Conservation (phyloP, 352 stramenopile genomes). For the Pelagophyceae sp. region DNA sequence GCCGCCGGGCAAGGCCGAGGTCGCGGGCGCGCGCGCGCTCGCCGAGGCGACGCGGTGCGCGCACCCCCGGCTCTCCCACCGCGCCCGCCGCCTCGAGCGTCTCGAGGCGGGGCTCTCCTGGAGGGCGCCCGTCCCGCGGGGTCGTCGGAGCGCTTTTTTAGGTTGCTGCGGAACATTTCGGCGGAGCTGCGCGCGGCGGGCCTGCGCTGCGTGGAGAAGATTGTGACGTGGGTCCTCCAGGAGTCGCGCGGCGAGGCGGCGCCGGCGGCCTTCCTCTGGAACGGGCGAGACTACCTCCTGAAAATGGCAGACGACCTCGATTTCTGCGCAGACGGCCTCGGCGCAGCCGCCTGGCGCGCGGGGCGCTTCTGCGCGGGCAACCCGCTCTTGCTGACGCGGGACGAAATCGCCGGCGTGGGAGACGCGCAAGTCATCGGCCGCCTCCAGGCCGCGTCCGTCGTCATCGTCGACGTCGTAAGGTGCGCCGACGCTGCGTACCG, state of each 20-base stretch:
- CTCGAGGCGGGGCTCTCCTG: too few relatives aligned
- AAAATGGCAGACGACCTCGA: slow-evolving; percentile 31
- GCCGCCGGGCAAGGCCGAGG: background rate
- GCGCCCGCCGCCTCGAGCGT: too few relatives aligned
- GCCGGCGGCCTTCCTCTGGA: slow-evolving; percentile 27
- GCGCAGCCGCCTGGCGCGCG: slow-evolving; percentile 8
- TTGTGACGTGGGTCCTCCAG: slow-evolving; percentile 32
- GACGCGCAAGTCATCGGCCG: slow-evolving; percentile 17
- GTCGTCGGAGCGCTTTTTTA: background rate
- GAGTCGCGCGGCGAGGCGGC: slow-evolving; percentile 16
- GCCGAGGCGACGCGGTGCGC: background rate
- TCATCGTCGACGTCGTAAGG: slow-evolving; percentile 34
- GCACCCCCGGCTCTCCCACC: too few relatives aligned
- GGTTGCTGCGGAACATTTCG: slow-evolving; percentile 24
- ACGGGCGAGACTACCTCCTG: slow-evolving; percentile 28
- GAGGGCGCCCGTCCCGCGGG: background rate
- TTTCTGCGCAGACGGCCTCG: slow-evolving; percentile 23
- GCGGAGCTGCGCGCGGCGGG: slow-evolving; percentile 23
- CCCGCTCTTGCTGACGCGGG: slow-evolving; percentile 30
- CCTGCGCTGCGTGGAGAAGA: slow-evolving; percentile 34
- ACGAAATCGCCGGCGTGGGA: slow-evolving; percentile 25
- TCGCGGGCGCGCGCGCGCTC: background rate
- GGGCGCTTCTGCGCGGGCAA: slow-evolving; percentile 27
- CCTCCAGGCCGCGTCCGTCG: slow-evolving; percentile 27
- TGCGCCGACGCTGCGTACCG: slow-evolving; percentile 7